Conservation (phyloP, 352 stramenopile genomes). For the Plasmopara halstedii region DNA sequence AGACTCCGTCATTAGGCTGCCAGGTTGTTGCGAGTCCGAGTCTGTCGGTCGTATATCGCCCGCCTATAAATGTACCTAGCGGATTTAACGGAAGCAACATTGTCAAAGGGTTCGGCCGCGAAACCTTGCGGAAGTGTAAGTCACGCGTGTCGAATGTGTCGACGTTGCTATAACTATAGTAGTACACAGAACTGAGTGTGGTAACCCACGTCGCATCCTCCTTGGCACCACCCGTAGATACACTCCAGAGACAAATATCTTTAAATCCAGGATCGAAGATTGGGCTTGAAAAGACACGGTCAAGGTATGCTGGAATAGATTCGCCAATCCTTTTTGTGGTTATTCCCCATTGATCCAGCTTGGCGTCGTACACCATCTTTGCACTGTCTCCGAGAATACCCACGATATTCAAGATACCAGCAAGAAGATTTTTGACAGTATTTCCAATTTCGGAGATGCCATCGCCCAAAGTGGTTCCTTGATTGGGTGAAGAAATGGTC, state of each 20-base stretch:
- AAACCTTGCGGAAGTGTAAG: conserved; percentile 29
- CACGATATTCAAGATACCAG: conserved; percentile 18
- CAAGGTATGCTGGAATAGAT: conserved; percentile 25
- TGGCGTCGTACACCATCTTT: conserved; percentile 36
- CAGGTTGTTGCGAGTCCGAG: conserved; percentile 26
- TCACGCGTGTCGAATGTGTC: conserved; percentile 32
- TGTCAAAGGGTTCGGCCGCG: conserved; percentile 36
- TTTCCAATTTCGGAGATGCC: conserved; percentile 35
- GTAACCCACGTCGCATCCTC: conserved; percentile 47
- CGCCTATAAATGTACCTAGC: conserved; percentile 26
- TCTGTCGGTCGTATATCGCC: conserved; percentile 24
- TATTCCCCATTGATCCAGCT: conserved; percentile 44
- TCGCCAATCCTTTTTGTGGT: conserved; percentile 20
- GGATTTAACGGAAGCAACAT: conserved; percentile 37
- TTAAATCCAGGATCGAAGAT: conserved; percentile 37
- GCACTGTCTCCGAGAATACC: conserved; percentile 18
- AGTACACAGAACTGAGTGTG: conserved; percentile 46
- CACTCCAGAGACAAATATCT: conserved; percentile 37
- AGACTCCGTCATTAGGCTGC: conserved; percentile 42
- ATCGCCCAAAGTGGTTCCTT: conserved; percentile 44
- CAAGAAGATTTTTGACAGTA: conserved; percentile 26
- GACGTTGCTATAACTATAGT: conserved; percentile 44
- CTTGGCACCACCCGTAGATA: conserved; percentile 35
- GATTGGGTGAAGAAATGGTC: conserved; percentile 52
- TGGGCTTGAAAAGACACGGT: conserved; percentile 30